Conservation (phyloP, 2,329 filamentous ascomycete species). For the Arthrobotrys conoides region DNA sequence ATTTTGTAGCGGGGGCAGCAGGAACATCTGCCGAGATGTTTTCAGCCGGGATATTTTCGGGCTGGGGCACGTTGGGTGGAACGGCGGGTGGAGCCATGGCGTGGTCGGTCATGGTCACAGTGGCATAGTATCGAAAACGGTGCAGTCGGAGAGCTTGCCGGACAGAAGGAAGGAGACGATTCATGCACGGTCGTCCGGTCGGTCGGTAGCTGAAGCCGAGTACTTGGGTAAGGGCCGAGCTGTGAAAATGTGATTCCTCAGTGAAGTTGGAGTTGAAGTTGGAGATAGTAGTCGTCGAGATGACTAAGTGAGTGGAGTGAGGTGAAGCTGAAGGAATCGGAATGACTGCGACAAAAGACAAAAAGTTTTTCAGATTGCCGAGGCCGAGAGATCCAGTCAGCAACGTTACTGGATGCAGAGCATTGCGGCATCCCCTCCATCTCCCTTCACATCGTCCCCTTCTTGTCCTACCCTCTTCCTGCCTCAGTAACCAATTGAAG, state of each 20-base stretch:
- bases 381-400: constrained; percentile 8
- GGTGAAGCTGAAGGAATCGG: background rate
- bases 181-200: constrained; percentile 26
- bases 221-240: background rate
- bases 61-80: constrained; percentile 5
- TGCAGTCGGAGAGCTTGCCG: constrained; percentile 40
- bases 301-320: background rate
- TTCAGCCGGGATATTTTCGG: background rate
- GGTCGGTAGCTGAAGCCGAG: background rate
- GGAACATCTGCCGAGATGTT: background rate
- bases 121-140: constrained; percentile 43
- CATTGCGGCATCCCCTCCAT: background rate
- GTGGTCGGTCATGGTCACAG: constrained; percentile 53
- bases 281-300: background rate
- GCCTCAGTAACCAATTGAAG: constrained; percentile 4
- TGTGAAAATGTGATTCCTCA: background rate
- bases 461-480: background rate
- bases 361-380: constrained; percentile 13
- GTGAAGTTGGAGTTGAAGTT: background rate
- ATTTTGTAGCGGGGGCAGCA: constrained; percentile 12
- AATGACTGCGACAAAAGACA: constrained; percentile 8
- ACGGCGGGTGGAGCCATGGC: constrained; percentile 20
- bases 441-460: background rate
- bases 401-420: background rate
- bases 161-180: constrained; percentile 34